A percentile compares a stretch with the other conserved stretches of the same genome.
phyloP scores from a whole-genome alignment of 1,139 yeast genomes.

The Petasospora rhodanensis region DNA sequence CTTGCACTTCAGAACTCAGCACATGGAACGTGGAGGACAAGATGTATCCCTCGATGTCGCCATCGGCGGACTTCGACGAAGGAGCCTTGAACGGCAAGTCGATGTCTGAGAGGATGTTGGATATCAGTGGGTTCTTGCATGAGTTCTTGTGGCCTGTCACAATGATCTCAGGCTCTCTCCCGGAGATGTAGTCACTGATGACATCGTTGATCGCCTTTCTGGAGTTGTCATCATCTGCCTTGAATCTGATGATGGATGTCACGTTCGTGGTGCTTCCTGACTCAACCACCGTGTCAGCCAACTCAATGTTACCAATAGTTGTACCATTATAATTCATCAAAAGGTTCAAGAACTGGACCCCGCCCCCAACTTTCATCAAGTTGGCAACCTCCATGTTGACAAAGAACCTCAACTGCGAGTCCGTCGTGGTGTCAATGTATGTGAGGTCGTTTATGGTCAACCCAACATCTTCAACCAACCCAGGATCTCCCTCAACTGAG shows the following conservation, averaged over 20 bases:
- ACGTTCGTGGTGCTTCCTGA: slow-evolving; percentile 22
- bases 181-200: slow-evolving; percentile 31
- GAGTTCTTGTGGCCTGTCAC: slow-evolving; percentile 23
- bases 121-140: slow-evolving; percentile 15
- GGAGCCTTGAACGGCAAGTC: slow-evolving; percentile 25
- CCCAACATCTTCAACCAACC: slow-evolving; percentile 24
- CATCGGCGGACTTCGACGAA: background rate
- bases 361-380: slow-evolving; percentile 32
- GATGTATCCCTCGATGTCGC: slow-evolving; percentile 19
- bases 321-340: slow-evolving; percentile 10
- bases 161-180: slow-evolving; percentile 22
- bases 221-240: slow-evolving; percentile 6
- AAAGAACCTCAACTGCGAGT: slow-evolving; percentile 20
- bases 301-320: slow-evolving; percentile 28
- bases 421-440: slow-evolving; percentile 27
- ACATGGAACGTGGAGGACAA: slow-evolving; percentile 47
- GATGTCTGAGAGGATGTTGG: slow-evolving; percentile 21
- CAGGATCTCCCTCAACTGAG: slow-evolving; percentile 7
- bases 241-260: slow-evolving; percentile 16
- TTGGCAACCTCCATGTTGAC: slow-evolving; percentile 36
- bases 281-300: slow-evolving; percentile 26
- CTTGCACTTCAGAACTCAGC: slow-evolving; percentile 46
- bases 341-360: slow-evolving; percentile 20
- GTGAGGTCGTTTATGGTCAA: slow-evolving; percentile 27
- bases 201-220: slow-evolving; percentile 23